Evolutionary conservation across 192 early-diverging fungal species (phyloP).

Genomic region (Glomus cerebriforme): DNA sequence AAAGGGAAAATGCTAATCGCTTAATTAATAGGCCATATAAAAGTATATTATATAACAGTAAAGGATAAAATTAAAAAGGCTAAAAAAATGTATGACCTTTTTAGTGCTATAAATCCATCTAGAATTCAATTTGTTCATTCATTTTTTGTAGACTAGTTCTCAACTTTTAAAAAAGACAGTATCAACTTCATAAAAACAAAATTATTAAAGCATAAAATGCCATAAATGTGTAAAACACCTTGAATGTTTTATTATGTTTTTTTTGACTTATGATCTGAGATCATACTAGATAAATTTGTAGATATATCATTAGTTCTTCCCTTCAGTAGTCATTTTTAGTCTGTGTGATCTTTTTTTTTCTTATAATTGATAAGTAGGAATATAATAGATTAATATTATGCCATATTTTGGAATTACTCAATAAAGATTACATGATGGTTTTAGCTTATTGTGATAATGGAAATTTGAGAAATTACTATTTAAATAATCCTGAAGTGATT

Average conservation of each 20-base stretch:
- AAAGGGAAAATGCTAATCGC: too few species aligned
- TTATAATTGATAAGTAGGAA: constrained; percentile 10
- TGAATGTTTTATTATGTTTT: neutral
- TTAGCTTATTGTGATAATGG: too few species aligned
- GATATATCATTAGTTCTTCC: neutral
- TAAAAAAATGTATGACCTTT: neutral
- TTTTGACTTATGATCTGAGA: neutral
- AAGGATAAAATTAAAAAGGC: constrained; percentile 15
- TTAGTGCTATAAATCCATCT: constrained; percentile 5
- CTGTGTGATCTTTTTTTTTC: neutral
- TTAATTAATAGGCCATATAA: too few species aligned
- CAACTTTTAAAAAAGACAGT: neutral
- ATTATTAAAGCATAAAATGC: constrained; percentile 1
- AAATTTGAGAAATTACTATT: too few species aligned
- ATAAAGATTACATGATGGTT: too few species aligned
- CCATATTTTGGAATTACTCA: too few species aligned
- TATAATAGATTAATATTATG: neutral
- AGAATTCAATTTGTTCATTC: constrained; percentile 4
- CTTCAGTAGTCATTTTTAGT: too few species aligned
- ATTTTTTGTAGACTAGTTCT: constrained; percentile 7
- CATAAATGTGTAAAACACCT: neutral
- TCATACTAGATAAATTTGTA: neutral
- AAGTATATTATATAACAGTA: neutral
- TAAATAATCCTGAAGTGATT: too few species aligned
- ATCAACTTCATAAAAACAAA: constrained; percentile 3